Base-by-base conservation (phyloP, 73 alveolate genomes). In the Symbiodinium pilosum region DNA sequence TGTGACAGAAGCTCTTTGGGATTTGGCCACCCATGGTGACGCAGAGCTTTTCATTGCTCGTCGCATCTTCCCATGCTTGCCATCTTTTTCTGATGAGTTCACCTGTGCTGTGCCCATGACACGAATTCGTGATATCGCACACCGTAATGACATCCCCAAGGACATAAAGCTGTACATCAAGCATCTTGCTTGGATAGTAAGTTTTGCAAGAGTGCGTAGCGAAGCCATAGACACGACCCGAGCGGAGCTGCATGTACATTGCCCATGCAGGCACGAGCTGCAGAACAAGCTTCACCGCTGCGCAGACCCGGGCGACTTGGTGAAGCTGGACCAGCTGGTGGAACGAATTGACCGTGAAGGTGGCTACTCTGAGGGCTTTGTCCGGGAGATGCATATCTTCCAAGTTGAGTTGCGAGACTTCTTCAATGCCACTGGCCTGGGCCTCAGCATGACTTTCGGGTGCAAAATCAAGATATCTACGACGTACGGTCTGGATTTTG, bases 81-180 rank as follows among this genome's bases (percentile, higher is more conserved):
- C 99, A 7, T 99, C 99, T 84, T 99, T 99, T 98, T 99, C 99
- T 56, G 99, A 99, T 28, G 99, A 99, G 93, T 99, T 99, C 92
- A 99, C 99, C 98, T 99, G 99, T 18, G 93, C 99, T 2, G 99
- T 99, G 64, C 99, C 99, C 42, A 92, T 99, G 95, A 99, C 99
- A 20, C 98, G 99, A 43, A 99, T 99, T 40, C 99, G 99, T 44
- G 99, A 99, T 99, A 99, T 99, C 21, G 99, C 99, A 9, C 99
- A 99, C 96, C 99, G 99, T 38, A 99, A 99, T 86, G 99, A 99
- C 85, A 99, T 99, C 41, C 99, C 99, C 28, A n/a, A 51, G 84
- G 68, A 32, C 32, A 47, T 44, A 36, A 56, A 51, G 86, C 77
- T 81, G 47, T 91, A 91, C 77, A 91, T 91, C 88, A 91, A 91